Conservation (phyloP, 2,329 filamentous ascomycete genomes). For the Aspergillus sp. region DNA sequence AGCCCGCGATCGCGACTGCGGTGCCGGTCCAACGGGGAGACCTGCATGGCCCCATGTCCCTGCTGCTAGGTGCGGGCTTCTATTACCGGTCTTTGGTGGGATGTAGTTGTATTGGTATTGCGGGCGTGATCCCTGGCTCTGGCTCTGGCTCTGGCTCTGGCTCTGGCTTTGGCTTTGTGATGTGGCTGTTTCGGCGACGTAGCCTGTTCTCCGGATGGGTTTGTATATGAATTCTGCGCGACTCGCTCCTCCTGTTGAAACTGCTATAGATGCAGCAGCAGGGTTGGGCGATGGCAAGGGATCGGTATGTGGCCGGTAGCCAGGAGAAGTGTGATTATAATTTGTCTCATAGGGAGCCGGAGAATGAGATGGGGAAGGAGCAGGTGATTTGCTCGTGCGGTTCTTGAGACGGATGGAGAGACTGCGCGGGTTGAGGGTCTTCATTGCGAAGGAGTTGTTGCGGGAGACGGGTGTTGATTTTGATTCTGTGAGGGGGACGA, state of each 20-base stretch:
- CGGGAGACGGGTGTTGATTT: neutral
- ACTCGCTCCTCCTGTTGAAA: neutral
- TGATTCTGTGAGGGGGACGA: neutral
- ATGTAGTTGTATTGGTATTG: slow-evolving; percentile 37
- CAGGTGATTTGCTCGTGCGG: neutral
- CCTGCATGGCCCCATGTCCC: too few species aligned
- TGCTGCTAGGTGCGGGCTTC: too few species aligned
- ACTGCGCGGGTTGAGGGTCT: slow-evolving; percentile 25
- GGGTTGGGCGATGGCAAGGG: neutral
- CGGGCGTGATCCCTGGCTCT: slow-evolving; percentile 10
- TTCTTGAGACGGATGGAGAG: slow-evolving; percentile 28
- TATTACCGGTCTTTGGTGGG: neutral
- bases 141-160: too few species aligned
- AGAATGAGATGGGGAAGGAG: neutral
- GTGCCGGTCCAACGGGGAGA: too few species aligned
- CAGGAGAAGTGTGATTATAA: neutral
- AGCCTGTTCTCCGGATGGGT: slow-evolving; percentile 31
- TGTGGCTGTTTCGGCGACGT: slow-evolving; percentile 23
- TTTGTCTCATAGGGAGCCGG: slow-evolving; percentile 19
- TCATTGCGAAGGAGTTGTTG: slow-evolving; percentile 22
- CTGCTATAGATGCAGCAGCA: neutral
- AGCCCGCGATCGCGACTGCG: neutral
- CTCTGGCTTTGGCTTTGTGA: neutral
- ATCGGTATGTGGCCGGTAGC: neutral
- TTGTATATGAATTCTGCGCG: slow-evolving; percentile 31